Base-by-base conservation (phyloP, 768 basidiomycete species). In the Agrocybe praecox region DNA sequence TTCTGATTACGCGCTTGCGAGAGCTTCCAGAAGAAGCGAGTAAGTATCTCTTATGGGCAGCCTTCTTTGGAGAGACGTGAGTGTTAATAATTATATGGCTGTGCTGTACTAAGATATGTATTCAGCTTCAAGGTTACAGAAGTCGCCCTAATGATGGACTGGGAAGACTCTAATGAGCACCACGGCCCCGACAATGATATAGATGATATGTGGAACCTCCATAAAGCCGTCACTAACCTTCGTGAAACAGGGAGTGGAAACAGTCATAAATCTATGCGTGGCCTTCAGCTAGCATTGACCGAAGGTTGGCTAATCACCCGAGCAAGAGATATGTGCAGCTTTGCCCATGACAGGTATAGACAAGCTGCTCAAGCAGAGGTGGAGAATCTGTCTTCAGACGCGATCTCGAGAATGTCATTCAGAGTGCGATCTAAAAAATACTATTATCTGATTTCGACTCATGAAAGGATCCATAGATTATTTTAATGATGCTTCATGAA, bases 231-330 rank as follows among this genome's bases (percentile, higher is more conserved):
- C 2, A 74, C 76, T 10, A 79, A 73, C 47, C 68, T 82, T 9
- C 76, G 76, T 29, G 80, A 84, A 44, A 73, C 72, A 10, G 73
- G 70, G 12, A 64, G 75, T 0, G 72, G 64, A n/a, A 72, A 72
- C 60, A 72, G 82, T 32, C 80, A 83, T 29, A 77, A 76, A 18
- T 87, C 87, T 2, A 88, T 90, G 77, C 82, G 82, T 19, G 88
- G 88, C 4, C 73, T 88, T 33, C 88, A 90, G 65, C 68, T 79
- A 17, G 88, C 87, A 1, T 79, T 89, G 18, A 71, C 82, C 1
- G 88, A 90, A 66, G 89, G 89, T 1, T 91, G 88, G 88, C 74
- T 91, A 10, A 82, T 87, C 6, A 86, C 88, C 55, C 75, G 86
- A 48, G 88, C 86, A 4, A 74, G 88, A 33, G 88, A 90, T 62